Evolutionary conservation across 495 filamentous ascomycete species (phyloP).

Genomic region (Penicillium atrosanguineum): DNA sequence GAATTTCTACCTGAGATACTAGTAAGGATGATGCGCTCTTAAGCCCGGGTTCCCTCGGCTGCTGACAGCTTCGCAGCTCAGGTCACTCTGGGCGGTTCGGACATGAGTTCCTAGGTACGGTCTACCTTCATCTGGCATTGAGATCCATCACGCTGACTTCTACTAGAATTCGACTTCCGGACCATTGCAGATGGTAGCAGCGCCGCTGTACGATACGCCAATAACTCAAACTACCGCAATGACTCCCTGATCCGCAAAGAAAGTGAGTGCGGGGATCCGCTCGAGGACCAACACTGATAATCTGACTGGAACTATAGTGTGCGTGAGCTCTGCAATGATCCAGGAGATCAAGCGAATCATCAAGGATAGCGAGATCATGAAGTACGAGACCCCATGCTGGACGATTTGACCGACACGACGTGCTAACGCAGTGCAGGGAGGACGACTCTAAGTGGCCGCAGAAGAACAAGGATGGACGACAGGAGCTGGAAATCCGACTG

Average conservation of each 20-base stretch:
- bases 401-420: background rate
- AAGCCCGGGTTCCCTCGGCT: constrained; percentile 44
- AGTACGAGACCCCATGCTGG: constrained; percentile 51
- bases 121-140: background rate
- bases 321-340: constrained; percentile 88
- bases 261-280: constrained; percentile 60
- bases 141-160: constrained; percentile 26
- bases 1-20: constrained; percentile 95
- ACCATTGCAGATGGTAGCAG: constrained; percentile 91
- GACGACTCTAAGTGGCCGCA: constrained; percentile 99
- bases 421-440: constrained; percentile 60
- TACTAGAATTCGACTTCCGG: constrained; percentile 91
- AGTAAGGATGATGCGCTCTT: constrained; percentile 56
- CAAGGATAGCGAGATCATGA: constrained; percentile 97
- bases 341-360: constrained; percentile 95
- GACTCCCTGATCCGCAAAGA: constrained; percentile 99
- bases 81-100: constrained; percentile 97
- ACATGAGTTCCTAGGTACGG: constrained; percentile 92
- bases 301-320: constrained; percentile 65
- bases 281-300: background rate
- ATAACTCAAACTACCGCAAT: constrained; percentile 99
- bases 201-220: constrained; percentile 93
- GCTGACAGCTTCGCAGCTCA: constrained; percentile 66
- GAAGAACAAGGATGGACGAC: constrained; percentile 98
- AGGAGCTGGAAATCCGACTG: constrained; percentile 92